phyloP scores from a whole-genome alignment of 73 alveolate genomes.

The Tetrahymena borealis region DNA sequence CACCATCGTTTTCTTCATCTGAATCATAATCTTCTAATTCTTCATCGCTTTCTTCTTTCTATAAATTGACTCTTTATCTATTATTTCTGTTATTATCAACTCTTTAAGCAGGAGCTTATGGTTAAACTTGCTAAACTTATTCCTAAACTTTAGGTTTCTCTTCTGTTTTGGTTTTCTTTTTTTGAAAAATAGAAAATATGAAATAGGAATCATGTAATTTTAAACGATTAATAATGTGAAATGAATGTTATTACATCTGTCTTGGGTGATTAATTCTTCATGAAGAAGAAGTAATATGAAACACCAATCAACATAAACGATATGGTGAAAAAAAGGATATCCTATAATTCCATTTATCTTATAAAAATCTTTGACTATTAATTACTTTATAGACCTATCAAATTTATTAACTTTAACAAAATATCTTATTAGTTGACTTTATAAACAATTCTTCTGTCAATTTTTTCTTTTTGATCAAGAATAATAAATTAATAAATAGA shows the following conservation, averaged over 20 bases:
- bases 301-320: constrained; percentile 15
- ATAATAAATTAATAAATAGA: too few species aligned
- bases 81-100: background rate
- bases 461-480: too few species aligned
- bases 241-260: too few species aligned
- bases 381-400: background rate
- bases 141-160: background rate
- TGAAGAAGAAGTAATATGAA: constrained; percentile 13
- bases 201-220: too few species aligned
- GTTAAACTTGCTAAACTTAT: too few species aligned
- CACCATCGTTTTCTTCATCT: constrained; percentile 18
- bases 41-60: constrained; percentile 8
- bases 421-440: background rate
- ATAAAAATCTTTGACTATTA: background rate
- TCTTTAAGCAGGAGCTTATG: too few species aligned
- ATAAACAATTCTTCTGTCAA: too few species aligned
- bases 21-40: constrained; percentile 12
- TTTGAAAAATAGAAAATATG: background rate
- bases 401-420: background rate
- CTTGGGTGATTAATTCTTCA: background rate
- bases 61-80: background rate
- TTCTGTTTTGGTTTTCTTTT: background rate
- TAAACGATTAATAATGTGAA: too few species aligned
- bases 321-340: constrained; percentile 6
- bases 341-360: background rate